phyloP scores from a whole-genome alignment of 306 rosid species.

The Fragaria iinumae region DNA sequence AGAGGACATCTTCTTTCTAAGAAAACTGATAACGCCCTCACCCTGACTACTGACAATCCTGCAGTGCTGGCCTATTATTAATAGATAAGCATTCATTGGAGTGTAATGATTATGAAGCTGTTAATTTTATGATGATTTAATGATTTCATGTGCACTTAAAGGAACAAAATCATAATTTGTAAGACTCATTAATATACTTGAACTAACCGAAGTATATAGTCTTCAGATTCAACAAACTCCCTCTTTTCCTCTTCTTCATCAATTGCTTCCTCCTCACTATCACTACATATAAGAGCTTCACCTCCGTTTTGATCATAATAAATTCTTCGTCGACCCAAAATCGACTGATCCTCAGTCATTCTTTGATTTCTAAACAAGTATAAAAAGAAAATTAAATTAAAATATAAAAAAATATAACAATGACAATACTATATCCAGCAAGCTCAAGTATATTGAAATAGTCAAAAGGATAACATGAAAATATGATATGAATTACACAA shows the following conservation, averaged over 20 bases:
- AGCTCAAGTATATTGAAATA: constrained; percentile 8
- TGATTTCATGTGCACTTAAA: constrained; percentile 2
- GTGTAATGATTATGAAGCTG: background rate
- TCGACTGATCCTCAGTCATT: constrained; percentile 99
- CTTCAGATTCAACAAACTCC: constrained; percentile 83
- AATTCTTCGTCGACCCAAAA: constrained; percentile 92
- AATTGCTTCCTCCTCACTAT: constrained; percentile 87
- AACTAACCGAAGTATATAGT: constrained; percentile 86
- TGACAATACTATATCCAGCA: constrained; percentile 19
- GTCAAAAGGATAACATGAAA: constrained; percentile 14
- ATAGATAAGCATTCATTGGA: background rate
- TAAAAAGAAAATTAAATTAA: background rate
- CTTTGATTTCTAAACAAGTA: constrained; percentile 81
- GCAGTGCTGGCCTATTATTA: background rate
- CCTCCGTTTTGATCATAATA: constrained; percentile 98
- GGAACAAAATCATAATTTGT: background rate
- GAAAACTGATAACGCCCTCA: background rate
- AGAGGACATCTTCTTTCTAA: background rate
- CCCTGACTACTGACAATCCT: background rate
- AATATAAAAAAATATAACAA: background rate
- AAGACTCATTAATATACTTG: constrained; percentile 20
- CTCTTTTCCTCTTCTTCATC: constrained; percentile 95
- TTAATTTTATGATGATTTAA: background rate
- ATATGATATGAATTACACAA: constrained; percentile 6
- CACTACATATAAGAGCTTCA: constrained; percentile 97